Evolutionary conservation across 192 early-diverging fungal genomes (phyloP).

Genomic region (Oehlia diaphana): DNA sequence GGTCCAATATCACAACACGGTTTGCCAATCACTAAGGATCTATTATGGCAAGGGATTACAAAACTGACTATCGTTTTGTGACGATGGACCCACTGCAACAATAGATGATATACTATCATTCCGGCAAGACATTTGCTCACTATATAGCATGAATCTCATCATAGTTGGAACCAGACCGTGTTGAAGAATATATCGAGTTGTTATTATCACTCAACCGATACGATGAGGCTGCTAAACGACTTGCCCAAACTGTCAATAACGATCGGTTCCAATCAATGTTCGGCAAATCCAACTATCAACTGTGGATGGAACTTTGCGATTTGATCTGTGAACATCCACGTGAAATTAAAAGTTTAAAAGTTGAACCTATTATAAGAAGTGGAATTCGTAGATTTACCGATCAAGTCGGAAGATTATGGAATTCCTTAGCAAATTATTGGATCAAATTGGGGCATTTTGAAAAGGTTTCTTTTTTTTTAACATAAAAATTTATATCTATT

Average conservation of each 20-base stretch:
- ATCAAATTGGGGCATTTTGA: slow-evolving; percentile 78
- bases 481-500: neutral
- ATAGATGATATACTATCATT: neutral
- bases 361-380: slow-evolving; percentile 80
- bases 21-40: no score
- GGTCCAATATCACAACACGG: neutral
- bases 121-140: neutral
- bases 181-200: slow-evolving; percentile 74
- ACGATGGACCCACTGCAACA: neutral
- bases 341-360: slow-evolving; percentile 65
- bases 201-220: slow-evolving; percentile 66
- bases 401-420: slow-evolving; percentile 89
- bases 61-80: no score
- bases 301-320: slow-evolving; percentile 87
- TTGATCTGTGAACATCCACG: slow-evolving; percentile 75
- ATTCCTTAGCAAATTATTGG: slow-evolving; percentile 78
- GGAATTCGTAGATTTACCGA: slow-evolving; percentile 82
- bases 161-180: slow-evolving; percentile 73
- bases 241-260: slow-evolving; percentile 73
- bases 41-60: no score
- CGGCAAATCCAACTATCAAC: slow-evolving; percentile 69
- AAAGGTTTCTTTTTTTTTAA: slow-evolving; percentile 39
- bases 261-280: slow-evolving; percentile 66
- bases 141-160: neutral
- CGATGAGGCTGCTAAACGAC: slow-evolving; percentile 73